These are phyloP conservation scores for Phytophthora rubi DNA, from an alignment of 352 stramenopile species.

Conservation along the genomic window DNA sequence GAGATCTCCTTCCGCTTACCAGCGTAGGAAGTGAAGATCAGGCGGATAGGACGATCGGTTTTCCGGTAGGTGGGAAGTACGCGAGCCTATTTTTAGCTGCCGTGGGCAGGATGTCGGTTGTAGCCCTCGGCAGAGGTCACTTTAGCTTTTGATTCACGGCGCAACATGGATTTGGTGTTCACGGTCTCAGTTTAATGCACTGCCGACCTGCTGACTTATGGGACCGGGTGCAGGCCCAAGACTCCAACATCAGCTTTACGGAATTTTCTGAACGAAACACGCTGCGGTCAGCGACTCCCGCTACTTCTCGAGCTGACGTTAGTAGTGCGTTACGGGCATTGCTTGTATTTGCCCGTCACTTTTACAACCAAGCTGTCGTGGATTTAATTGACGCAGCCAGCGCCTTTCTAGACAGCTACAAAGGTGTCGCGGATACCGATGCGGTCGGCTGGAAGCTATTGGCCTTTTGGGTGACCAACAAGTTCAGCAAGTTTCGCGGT, in stretches of 20 bases:
- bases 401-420: background rate
- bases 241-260: background rate
- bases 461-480: no score
- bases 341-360: background rate
- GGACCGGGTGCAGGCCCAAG: background rate
- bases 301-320: background rate
- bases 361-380: background rate
- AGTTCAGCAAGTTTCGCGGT: no score
- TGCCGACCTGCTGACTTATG: background rate
- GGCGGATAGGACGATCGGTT: no score
- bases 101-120: no score
- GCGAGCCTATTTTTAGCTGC: no score
- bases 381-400: background rate
- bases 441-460: background rate
- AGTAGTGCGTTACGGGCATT: background rate
- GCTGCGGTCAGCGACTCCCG: background rate
- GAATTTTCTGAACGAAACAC: background rate
- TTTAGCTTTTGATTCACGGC: no score
- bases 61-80: no score
- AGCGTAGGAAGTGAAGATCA: no score
- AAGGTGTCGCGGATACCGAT: background rate
- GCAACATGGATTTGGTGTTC: background rate
- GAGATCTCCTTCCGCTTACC: no score
- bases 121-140: no score
- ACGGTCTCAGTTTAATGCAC: background rate